Evolutionary conservation across 441 rosid genomes (phyloP).

Genomic region (Croton laevigatus): DNA sequence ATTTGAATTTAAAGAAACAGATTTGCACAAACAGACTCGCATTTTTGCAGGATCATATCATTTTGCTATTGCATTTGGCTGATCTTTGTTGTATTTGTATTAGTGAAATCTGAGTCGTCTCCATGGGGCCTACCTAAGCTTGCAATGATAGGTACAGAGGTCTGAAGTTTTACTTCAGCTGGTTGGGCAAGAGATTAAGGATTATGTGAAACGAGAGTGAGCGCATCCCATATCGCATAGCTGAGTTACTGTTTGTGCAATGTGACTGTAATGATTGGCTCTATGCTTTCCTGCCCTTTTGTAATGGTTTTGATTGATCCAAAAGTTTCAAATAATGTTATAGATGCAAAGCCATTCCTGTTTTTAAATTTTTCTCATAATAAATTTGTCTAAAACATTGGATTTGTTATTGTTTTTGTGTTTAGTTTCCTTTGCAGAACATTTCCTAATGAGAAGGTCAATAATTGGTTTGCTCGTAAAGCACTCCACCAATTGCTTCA

Average conservation of each 20-base stretch:
- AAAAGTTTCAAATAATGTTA: too few species aligned
- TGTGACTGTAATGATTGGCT: not conserved
- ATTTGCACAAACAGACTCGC: not conserved
- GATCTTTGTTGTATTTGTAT: not conserved
- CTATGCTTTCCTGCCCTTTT: not conserved
- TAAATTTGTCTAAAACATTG: too few species aligned
- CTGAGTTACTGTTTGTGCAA: not conserved
- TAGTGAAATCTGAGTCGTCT: not conserved
- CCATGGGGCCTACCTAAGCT: not conserved
- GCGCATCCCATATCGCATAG: not conserved
- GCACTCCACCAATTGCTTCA: conserved; percentile 9
- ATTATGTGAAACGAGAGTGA: not conserved
- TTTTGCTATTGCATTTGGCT: not conserved
- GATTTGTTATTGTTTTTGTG: too few species aligned
- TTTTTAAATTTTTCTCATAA: too few species aligned
- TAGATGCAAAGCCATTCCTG: too few species aligned
- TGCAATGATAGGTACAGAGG: not conserved
- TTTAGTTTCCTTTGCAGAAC: not conserved
- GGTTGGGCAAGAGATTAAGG: not conserved
- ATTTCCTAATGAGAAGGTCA: too few species aligned
- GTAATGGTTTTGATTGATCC: not conserved
- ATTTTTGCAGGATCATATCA: not conserved
- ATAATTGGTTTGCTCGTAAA: conserved; percentile 1
- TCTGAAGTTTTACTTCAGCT: not conserved
- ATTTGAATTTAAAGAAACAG: not conserved